Percentiles rank a stretch among this genome's conserved stretches.
These are phyloP conservation scores for Diaporthe vaccinii DNA, from an alignment of 2,329 filamentous ascomycete species.

Conservation along the genomic window DNA sequence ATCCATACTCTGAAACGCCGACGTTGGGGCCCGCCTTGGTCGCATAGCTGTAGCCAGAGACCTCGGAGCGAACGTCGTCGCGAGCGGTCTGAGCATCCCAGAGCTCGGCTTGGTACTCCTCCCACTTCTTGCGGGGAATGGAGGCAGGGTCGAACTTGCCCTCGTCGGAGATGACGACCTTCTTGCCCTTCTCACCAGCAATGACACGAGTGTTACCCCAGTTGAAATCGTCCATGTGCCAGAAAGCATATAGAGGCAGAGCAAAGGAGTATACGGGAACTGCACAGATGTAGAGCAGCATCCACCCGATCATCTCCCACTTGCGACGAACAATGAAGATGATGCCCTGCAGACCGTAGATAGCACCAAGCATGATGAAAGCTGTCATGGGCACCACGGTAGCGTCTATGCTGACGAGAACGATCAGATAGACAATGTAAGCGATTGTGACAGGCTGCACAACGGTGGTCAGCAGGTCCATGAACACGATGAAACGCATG, in stretches of 20 bases:
- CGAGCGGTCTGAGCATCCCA: constrained; percentile 95
- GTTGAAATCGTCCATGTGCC: constrained; percentile 99
- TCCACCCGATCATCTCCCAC: constrained; percentile 99
- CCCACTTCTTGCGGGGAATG: constrained; percentile 99
- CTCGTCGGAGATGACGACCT: constrained; percentile 94
- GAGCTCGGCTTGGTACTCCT: constrained; percentile 97
- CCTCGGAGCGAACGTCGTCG: constrained; percentile 84
- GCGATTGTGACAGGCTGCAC: constrained; percentile 92
- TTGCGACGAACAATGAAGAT: constrained; percentile 97
- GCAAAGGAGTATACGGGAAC: constrained; percentile 93
- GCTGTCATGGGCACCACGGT: constrained; percentile 83
- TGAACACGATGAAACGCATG: constrained; percentile 97
- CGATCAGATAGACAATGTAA: constrained; percentile 92
- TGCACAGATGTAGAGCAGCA: constrained; percentile 93
- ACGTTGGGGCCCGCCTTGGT: constrained; percentile 75
- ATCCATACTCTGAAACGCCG: constrained; percentile 78
- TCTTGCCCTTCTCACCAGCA: constrained; percentile 91
- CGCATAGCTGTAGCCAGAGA: constrained; percentile 94
- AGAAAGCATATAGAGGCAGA: constrained; percentile 94
- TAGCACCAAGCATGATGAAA: constrained; percentile 92
- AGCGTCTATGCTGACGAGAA: constrained; percentile 73
- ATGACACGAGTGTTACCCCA: constrained; percentile 99
- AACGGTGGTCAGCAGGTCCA: constrained; percentile 92
- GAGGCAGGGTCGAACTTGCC: constrained; percentile 95
- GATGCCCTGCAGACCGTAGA: constrained; percentile 96